Conservation (phyloP, 2,329 filamentous ascomycete genomes). For the Arachnomyces sp. region DNA sequence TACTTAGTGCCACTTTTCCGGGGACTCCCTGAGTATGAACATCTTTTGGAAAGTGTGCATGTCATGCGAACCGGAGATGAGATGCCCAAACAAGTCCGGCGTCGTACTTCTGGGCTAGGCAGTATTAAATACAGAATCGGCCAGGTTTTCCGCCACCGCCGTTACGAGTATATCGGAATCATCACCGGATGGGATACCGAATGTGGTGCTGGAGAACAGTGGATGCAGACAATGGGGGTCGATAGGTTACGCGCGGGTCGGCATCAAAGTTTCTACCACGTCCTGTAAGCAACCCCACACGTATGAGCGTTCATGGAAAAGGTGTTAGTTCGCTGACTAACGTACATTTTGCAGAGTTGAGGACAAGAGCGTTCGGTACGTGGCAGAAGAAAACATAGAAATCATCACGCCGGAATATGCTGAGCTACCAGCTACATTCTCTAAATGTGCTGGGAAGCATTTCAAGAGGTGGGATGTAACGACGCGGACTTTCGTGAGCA, state of each 20-base stretch:
- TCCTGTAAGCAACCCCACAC: slow-evolving; percentile 57
- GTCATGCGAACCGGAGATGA: slow-evolving; percentile 51
- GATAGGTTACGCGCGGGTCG: slow-evolving; percentile 53
- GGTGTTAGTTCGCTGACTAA: slow-evolving; percentile 9
- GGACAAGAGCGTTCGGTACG: slow-evolving; percentile 63
- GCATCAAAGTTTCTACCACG: slow-evolving; percentile 73
- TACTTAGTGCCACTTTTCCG: slow-evolving; percentile 58
- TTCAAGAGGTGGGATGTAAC: slow-evolving; percentile 77
- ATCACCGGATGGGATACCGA: slow-evolving; percentile 78
- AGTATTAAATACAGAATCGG: slow-evolving; percentile 63
- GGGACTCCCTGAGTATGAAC: slow-evolving; percentile 45
- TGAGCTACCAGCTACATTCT: slow-evolving; percentile 44
- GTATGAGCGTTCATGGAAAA: background rate
- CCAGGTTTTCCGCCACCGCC: slow-evolving; percentile 73
- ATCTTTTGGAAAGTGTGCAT: slow-evolving; percentile 47
- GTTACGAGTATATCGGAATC: slow-evolving; percentile 71
- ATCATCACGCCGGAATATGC: slow-evolving; percentile 49
- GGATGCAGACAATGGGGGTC: slow-evolving; percentile 58
- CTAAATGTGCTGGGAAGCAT: slow-evolving; percentile 68
- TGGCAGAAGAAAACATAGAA: slow-evolving; percentile 74
- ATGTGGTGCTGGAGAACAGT: slow-evolving; percentile 53
- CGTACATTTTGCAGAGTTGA: slow-evolving; percentile 44
- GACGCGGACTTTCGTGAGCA: slow-evolving; percentile 69
- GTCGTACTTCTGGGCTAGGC: slow-evolving; percentile 26
- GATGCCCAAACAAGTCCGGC: slow-evolving; percentile 44